Evolutionary conservation across 495 filamentous ascomycete species (phyloP).

Genomic region (Elaphomyces granulatus): DNA sequence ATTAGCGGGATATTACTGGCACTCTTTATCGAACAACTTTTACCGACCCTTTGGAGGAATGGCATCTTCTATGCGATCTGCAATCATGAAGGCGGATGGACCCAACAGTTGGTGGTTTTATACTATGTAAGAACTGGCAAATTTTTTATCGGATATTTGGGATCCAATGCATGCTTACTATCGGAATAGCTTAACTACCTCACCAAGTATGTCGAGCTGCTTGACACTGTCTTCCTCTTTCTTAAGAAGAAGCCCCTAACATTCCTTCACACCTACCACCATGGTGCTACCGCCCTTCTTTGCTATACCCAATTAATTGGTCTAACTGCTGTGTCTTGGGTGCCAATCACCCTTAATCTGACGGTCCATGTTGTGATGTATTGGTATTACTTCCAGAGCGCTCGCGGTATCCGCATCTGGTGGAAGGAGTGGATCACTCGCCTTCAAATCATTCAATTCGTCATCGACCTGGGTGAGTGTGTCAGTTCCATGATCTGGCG

Average conservation of each 20-base stretch:
- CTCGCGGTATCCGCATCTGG: conserved; percentile 43
- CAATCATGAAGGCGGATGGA: conserved; percentile 51
- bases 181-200: conserved; percentile 49
- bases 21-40: conserved; percentile 51
- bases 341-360: conserved; percentile 52
- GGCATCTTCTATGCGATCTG: conserved; percentile 54
- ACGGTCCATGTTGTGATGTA: conserved; percentile 58
- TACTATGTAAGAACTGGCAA: conserved; percentile 45
- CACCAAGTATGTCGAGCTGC: conserved; percentile 55
- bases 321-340: conserved; percentile 53
- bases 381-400: conserved; percentile 51
- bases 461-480: conserved; percentile 41
- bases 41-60: conserved; percentile 42
- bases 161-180: conserved; percentile 13
- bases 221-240: conserved; percentile 57
- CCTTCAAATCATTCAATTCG: conserved; percentile 44
- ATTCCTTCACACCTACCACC: conserved; percentile 65
- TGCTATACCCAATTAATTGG: conserved; percentile 62
- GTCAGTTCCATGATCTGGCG: neutral
- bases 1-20: conserved; percentile 46
- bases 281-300: conserved; percentile 55
- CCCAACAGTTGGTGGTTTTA: conserved; percentile 45
- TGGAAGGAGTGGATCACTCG: conserved; percentile 48
- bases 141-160: conserved; percentile 1
- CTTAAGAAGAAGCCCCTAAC: conserved; percentile 68